A percentile compares a stretch with the other conserved stretches of the same genome.
Evolutionary conservation across 164 flowering plant species (phyloP).

Genomic region (Chloranthus sessilifolius): DNA sequence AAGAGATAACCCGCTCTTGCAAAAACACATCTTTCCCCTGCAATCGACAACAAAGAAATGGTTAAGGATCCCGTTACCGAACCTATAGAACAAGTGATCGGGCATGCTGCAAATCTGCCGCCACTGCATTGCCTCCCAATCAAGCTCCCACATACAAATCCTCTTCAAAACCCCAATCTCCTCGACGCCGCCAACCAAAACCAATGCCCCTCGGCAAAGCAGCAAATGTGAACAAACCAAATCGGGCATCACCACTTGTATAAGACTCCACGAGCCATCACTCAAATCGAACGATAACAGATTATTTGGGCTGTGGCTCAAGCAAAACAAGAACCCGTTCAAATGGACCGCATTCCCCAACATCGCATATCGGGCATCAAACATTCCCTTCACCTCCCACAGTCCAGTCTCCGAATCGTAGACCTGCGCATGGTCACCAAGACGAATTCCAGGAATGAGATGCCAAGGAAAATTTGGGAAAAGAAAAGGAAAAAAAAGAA

Average conservation of each 20-base stretch:
- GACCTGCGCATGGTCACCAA: too few relatives aligned
- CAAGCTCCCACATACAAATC: slow-evolving; percentile 15
- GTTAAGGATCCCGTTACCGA: slow-evolving; percentile 9
- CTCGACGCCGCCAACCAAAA: slow-evolving; percentile 19
- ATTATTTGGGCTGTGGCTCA: slow-evolving; percentile 15
- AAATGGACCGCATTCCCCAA: slow-evolving; percentile 13
- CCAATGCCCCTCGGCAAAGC: slow-evolving; percentile 3
- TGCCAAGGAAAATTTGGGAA: too few relatives aligned
- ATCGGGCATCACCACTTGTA: slow-evolving; percentile 6
- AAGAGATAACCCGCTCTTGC: slow-evolving; percentile 1
- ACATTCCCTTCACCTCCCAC: slow-evolving; percentile 13
- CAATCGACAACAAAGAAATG: slow-evolving; percentile 13
- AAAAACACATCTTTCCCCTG: slow-evolving; percentile 14
- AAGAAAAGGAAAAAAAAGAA: too few relatives aligned
- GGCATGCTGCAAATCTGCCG: slow-evolving; percentile 14
- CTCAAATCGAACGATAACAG: slow-evolving; percentile 12
- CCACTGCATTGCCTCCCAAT: slow-evolving; percentile 11
- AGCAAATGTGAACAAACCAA: slow-evolving; percentile 9
- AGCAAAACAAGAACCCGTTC: slow-evolving; percentile 15
- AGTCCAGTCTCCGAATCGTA: slow-evolving; percentile 10
- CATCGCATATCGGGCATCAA: slow-evolving; percentile 15
- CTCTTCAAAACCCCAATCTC: slow-evolving; percentile 14
- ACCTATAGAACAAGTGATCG: slow-evolving; percentile 13
- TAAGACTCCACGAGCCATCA: slow-evolving; percentile 7
- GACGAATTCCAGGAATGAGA: too few relatives aligned